Base-by-base conservation (phyloP, 2,329 filamentous ascomycete species). In the Graphilbum fragrans region DNA sequence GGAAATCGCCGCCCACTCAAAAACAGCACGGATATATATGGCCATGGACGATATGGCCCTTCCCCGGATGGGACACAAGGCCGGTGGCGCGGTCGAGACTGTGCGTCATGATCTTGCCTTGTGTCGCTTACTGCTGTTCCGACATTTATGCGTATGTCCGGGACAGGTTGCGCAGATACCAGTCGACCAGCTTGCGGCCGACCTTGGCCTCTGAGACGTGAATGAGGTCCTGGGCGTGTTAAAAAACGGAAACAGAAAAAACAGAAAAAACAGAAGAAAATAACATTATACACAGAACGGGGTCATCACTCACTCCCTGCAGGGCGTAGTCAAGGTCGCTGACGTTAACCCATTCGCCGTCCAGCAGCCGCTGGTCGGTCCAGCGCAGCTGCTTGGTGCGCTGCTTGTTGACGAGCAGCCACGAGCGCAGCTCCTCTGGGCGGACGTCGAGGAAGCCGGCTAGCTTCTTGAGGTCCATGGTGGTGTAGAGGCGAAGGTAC, bases 131-230 rank as follows among this genome's bases (percentile, higher is more conserved):
- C n/a, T n/a, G n/a, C n/a, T n/a, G n/a, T n/a, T n/a, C n/a, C n/a
- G n/a, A n/a, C n/a, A n/a, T 47, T 60, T 56, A 67, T 48, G 82
- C 94, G 71, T 98, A 98, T 45, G 88, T 93, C 61, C 92, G 82
- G 46, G 88, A 85, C 57, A 98, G 72, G 72, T 98, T 98, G 60
- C 92, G 82, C 59, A 98, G 77, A 65, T 98, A 98, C 92, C 92
- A 98, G 66, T 98, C 92, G 50, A 98, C 90, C 57, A 98, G 71
- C 69, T 92, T 93, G 55, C 92, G 78, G 58, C 92, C 92, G 46
- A 95, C 87, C 80, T 98, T 98, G 52, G 90, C 90, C 68, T 98
- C 92, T 45, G 90, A 95, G 53, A 98, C 92, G 66, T 98, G 92
- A 62, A 98, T 98, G 55, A 98, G 69, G 60, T 98, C 90, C 82